Base-by-base conservation (phyloP, 768 basidiomycete species). In the Lactifluus piperatus region DNA sequence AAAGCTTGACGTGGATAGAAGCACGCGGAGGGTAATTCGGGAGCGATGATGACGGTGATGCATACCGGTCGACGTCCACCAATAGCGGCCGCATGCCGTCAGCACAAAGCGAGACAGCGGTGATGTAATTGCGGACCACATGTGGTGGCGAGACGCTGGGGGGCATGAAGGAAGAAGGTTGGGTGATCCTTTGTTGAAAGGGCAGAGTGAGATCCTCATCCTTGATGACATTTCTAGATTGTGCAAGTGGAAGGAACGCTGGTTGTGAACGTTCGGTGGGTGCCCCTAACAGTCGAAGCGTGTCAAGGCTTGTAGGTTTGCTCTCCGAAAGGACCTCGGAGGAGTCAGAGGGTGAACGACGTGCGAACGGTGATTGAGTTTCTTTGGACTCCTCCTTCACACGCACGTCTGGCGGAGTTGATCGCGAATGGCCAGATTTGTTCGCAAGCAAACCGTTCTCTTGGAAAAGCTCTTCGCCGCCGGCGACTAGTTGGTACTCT, bases 401-500 rank as follows among this genome's bases (percentile, higher is more conserved):
- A 3, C 14, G 41, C 11, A 64, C 50, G 27, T 63, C 64, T 24
- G 56, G 43, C 37, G 56, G 63, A 20, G 54, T n/a, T 29, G 51
- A 43, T 27, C 55, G 51, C 32, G 56, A 60, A 56, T 46, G 60
- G 16, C 53, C 26, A 51, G 61, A 55, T 60, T 83, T 75, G 29
- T 77, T 71, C 4, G 75, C 71, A n/a, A 79, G 73, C n/a, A 78
- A 62, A 3, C 70, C 70, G 57, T 68, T 68, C 54, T 73, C 72
- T 50, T 68, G 75, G 64, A 78, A 81, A 29, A 86, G 75, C 67
- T 90, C 88, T 64, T 90, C 88, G 49, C 85, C 86, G 56, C 88
- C 88, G 9, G 88, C 88, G 59, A 90, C 88, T 52, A 90, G 80
- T 67, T 85, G 81, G 67, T 82, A 89, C 66, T 88, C 88, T 88